phyloP scores from a whole-genome alignment of 768 basidiomycete species.

The Hemileccinum rubropunctum region DNA sequence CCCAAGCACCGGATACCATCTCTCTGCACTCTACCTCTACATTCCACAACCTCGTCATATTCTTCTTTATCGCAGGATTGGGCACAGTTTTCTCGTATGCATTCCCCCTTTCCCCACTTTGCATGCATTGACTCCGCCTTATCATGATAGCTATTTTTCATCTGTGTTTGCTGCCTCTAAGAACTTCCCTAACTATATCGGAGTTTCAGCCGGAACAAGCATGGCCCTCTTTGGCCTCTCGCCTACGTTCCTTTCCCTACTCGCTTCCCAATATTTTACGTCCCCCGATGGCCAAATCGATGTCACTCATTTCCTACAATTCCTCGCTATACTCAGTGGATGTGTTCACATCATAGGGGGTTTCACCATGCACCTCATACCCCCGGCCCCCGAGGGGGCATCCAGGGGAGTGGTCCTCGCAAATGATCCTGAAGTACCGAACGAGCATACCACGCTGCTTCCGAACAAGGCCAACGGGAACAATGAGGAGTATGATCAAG shows the following conservation, averaged over 20 bases:
- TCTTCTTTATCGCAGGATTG: conserved; percentile 62
- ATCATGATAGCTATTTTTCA: conserved; percentile 55
- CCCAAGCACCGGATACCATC: conserved; percentile 40
- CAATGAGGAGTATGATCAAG: conserved; percentile 6
- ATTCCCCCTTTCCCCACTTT: not conserved
- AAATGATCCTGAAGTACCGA: conserved; percentile 19
- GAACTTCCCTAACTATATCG: conserved; percentile 62
- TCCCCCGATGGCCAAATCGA: conserved; percentile 41
- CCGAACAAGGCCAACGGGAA: conserved; percentile 20
- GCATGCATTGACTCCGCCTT: not conserved
- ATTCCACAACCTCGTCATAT: conserved; percentile 52
- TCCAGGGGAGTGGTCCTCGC: not conserved
- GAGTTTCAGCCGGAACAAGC: conserved; percentile 61
- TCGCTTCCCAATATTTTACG: conserved; percentile 65
- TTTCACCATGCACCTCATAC: conserved; percentile 36
- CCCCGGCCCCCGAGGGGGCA: conserved; percentile 10
- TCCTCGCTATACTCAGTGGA: conserved; percentile 55
- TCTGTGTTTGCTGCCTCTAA: conserved; percentile 73
- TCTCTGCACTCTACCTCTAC: conserved; percentile 39
- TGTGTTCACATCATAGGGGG: conserved; percentile 54
- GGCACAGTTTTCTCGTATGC: conserved; percentile 74
- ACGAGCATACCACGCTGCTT: conserved; percentile 33
- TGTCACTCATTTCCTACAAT: conserved; percentile 50
- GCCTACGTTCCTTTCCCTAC: conserved; percentile 64
- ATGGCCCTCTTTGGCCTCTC: conserved; percentile 82